phyloP scores from a whole-genome alignment of 148 eudicot species.

The Fallopia convolvulus region DNA sequence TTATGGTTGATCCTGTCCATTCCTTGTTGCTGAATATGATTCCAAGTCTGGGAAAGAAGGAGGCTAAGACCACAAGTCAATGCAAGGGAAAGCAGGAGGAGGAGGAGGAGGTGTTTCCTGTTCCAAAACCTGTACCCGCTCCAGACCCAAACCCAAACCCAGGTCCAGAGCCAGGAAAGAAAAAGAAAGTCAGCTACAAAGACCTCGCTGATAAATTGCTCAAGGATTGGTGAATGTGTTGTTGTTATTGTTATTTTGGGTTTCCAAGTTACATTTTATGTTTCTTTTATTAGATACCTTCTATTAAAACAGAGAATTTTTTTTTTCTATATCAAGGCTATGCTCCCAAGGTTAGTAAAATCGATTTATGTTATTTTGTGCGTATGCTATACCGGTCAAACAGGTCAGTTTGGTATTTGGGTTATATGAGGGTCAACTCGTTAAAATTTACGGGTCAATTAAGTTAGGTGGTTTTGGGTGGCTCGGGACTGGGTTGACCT shows the following conservation, averaged over 20 bases:
- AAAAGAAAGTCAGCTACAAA: conserved; percentile 70
- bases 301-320: too few species aligned
- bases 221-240: conserved; percentile 31
- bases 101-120: conserved; percentile 1
- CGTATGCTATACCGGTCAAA: too few species aligned
- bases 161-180: conserved; percentile 35
- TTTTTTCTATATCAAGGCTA: too few species aligned
- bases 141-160: conserved; percentile 1
- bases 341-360: too few species aligned
- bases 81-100: conserved; percentile 9
- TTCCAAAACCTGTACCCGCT: conserved; percentile 13
- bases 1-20: conserved; percentile 52
- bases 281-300: too few species aligned
- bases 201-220: conserved; percentile 56
- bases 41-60: conserved; percentile 41
- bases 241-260: background rate
- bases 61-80: conserved; percentile 16
- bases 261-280: too few species aligned
- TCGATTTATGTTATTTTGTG: too few species aligned
- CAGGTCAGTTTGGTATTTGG: too few species aligned
- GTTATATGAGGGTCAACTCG: too few species aligned
- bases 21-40: conserved; percentile 57
- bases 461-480: too few species aligned
- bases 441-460: too few species aligned
- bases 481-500: background rate